These are phyloP conservation scores for Phaeophleospora eucalypticola DNA, from an alignment of 2,329 filamentous ascomycete species.

Conservation along the genomic window DNA sequence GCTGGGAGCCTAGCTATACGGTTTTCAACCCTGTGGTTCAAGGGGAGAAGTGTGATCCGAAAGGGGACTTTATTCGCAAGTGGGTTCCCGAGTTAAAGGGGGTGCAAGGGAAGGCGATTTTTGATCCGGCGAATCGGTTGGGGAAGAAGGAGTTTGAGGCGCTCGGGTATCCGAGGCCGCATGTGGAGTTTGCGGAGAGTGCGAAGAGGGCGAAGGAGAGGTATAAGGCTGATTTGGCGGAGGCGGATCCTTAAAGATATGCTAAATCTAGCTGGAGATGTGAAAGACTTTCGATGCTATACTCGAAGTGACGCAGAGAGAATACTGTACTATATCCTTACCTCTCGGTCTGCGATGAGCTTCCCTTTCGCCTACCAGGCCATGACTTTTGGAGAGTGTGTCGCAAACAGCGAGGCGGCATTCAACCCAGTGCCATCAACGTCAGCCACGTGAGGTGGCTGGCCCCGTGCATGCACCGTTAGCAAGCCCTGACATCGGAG, in stretches of 20 bases:
- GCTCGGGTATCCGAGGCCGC: conserved; percentile 43
- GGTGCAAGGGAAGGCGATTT: conserved; percentile 46
- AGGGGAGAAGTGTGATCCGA: conserved; percentile 72
- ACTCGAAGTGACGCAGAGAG: no score
- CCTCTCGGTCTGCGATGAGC: no score
- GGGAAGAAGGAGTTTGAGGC: conserved; percentile 47
- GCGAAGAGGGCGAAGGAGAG: conserved; percentile 41
- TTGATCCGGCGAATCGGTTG: conserved; percentile 44
- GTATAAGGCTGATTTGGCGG: conserved; percentile 44
- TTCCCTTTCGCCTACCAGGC: no score
- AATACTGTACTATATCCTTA: not conserved
- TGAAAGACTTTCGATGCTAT: not conserved
- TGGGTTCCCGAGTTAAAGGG: conserved; percentile 74
- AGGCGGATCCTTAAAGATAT: conserved; percentile 34
- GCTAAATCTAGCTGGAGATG: no score
- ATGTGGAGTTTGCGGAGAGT: conserved; percentile 44
- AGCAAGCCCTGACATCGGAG: not conserved
- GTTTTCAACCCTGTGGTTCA: conserved; percentile 64
- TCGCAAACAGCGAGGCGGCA: not conserved
- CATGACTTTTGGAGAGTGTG: no score
- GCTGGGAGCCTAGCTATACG: conserved; percentile 51
- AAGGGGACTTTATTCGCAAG: conserved; percentile 74
- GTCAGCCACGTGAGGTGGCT: not conserved
- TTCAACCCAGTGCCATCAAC: not conserved
- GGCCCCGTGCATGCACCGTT: not conserved